A percentile compares a stretch with the other conserved stretches of the same genome.
Conservation (phyloP, 768 basidiomycete genomes). For the Mycena rebaudengoi region DNA sequence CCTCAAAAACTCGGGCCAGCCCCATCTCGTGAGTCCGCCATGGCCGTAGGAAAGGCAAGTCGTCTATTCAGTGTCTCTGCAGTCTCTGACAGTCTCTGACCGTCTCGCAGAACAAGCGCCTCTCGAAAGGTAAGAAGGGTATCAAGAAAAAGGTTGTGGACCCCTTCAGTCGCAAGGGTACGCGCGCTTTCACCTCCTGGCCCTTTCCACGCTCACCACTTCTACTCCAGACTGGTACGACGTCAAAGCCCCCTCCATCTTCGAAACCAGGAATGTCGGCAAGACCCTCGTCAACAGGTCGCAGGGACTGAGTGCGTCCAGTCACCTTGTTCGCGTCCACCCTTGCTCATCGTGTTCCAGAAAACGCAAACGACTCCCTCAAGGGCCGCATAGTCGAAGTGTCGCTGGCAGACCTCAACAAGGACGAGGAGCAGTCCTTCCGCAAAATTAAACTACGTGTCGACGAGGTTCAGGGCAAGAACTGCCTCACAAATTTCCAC, state of each 20-base stretch:
- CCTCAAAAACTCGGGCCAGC: conserved; percentile 55
- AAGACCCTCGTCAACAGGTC: conserved; percentile 99
- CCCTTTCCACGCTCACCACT: conserved; percentile 1
- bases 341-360: conserved; percentile 48
- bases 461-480: conserved; percentile 97
- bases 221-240: conserved; percentile 92
- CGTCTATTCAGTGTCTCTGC: not conserved
- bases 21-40: conserved; percentile 50
- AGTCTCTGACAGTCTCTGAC: not conserved
- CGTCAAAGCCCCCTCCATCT: conserved; percentile 97
- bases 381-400: conserved; percentile 97
- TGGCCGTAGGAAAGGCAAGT: conserved; percentile 66
- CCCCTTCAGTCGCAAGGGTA: conserved; percentile 99
- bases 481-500: conserved; percentile 99
- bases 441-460: conserved; percentile 99
- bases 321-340: not conserved
- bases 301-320: conserved; percentile 92
- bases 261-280: conserved; percentile 95
- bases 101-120: conserved; percentile 86
- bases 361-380: conserved; percentile 98
- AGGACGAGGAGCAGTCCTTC: conserved; percentile 99
- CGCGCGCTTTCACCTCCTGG: conserved; percentile 21
- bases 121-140: conserved; percentile 98
- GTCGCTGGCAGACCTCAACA: conserved; percentile 97
- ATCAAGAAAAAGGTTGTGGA: conserved; percentile 99